A percentile compares a stretch with the other conserved stretches of the same genome.
phyloP scores from a whole-genome alignment of 768 basidiomycete species.

The Xanthoconium stramineum region DNA sequence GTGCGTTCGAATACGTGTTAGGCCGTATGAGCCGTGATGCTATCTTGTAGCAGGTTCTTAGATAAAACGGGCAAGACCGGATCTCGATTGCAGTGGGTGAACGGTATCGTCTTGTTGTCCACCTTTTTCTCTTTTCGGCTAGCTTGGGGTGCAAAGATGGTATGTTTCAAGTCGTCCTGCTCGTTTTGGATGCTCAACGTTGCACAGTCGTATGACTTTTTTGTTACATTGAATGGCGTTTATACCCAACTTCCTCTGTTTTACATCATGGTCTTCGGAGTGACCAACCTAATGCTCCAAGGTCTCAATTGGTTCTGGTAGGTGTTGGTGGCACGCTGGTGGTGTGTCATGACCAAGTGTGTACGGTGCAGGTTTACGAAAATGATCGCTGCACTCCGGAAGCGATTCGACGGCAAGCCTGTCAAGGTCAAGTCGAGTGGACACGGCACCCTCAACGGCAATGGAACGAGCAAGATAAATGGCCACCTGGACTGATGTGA shows the following conservation, averaged over 20 bases:
- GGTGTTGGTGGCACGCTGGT: slow-evolving; percentile 16
- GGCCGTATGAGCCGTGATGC: neutral
- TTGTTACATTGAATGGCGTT: slow-evolving; percentile 53
- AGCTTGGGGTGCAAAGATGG: slow-evolving; percentile 60
- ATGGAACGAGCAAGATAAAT: slow-evolving; percentile 14
- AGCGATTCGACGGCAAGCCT: slow-evolving; percentile 47
- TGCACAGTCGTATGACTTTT: slow-evolving; percentile 63
- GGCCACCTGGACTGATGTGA: slow-evolving; percentile 9
- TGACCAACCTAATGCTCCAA: slow-evolving; percentile 65
- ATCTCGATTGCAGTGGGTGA: slow-evolving; percentile 61
- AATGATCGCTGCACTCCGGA: slow-evolving; percentile 65
- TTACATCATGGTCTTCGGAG: slow-evolving; percentile 49
- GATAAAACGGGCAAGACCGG: slow-evolving; percentile 77
- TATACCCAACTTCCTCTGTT: slow-evolving; percentile 50
- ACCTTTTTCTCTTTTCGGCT: slow-evolving; percentile 72
- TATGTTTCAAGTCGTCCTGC: slow-evolving; percentile 3
- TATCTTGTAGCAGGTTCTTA: slow-evolving; percentile 50
- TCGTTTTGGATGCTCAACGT: slow-evolving; percentile 1
- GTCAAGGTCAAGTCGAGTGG: slow-evolving; percentile 10
- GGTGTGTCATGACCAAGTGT: neutral
- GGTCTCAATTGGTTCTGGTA: slow-evolving; percentile 79
- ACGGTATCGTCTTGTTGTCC: slow-evolving; percentile 62
- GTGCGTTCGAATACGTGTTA: slow-evolving; percentile 36
- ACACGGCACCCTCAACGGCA: slow-evolving; percentile 13
- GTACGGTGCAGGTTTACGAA: slow-evolving; percentile 53